Conservation (phyloP, 352 stramenopile genomes). For the Pythium sp. region DNA sequence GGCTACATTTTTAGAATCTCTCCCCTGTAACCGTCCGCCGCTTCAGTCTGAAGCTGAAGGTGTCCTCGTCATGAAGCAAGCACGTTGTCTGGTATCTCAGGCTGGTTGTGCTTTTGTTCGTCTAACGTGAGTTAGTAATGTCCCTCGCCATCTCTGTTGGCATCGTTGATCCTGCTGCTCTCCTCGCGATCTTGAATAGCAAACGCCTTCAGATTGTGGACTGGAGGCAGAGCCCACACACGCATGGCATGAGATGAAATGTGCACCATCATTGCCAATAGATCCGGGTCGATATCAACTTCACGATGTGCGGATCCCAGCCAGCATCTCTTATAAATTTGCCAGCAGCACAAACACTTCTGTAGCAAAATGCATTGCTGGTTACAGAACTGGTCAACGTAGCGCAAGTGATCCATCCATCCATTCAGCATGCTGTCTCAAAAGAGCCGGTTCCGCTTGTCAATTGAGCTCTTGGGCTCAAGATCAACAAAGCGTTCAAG, state of each 20-base stretch:
- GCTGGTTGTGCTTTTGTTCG: not conserved
- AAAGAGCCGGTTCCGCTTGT: not conserved
- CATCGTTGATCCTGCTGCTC: not conserved
- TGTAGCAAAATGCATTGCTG: not conserved
- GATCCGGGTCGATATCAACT: not conserved
- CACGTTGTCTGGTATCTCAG: not conserved
- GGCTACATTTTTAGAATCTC: not conserved
- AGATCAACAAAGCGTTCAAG: not conserved
- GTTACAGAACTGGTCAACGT: not conserved
- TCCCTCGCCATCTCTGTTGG: not conserved
- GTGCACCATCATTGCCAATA: not conserved
- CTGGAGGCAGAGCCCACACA: not conserved
- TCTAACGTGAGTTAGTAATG: not conserved
- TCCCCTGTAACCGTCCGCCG: not conserved
- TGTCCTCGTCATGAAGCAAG: too few species aligned
- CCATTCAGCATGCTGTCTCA: not conserved
- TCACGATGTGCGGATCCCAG: not conserved
- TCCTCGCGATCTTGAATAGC: not conserved
- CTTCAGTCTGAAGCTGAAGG: not conserved
- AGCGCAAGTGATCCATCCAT: not conserved
- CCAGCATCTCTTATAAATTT: not conserved
- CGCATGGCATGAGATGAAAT: not conserved
- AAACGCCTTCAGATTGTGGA: not conserved
- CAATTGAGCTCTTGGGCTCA: not conserved
- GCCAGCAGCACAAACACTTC: not conserved